phyloP scores from a whole-genome alignment of 768 basidiomycete genomes.

The Tulasnella sp. region DNA sequence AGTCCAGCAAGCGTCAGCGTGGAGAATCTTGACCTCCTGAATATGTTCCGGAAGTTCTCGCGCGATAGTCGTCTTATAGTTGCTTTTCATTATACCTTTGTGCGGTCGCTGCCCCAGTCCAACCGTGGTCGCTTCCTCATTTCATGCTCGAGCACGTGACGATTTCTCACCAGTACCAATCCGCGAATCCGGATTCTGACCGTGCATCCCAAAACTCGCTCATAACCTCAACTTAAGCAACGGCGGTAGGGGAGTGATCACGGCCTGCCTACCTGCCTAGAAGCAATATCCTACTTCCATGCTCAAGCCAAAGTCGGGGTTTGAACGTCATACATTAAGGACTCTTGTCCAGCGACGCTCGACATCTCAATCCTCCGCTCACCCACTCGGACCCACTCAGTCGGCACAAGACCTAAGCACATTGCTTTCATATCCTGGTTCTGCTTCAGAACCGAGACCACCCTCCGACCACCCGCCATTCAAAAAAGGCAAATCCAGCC shows the following conservation, averaged over 20 bases:
- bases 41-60: not conserved
- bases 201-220: slow-evolving; percentile 7
- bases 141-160: not conserved
- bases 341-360: not conserved
- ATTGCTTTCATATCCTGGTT: not conserved
- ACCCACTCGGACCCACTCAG: not conserved
- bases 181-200: slow-evolving; percentile 1
- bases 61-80: not conserved
- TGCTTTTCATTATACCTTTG: not conserved
- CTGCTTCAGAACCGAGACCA: not conserved
- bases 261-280: not conserved
- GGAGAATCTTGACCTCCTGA: not conserved
- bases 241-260: not conserved
- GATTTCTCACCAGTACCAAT: not conserved
- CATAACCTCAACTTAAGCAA: not conserved
- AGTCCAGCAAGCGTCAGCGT: not conserved
- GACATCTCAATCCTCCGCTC: not conserved
- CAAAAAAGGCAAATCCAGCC: not conserved
- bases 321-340: not conserved
- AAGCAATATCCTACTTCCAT: not conserved
- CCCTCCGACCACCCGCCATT: not conserved
- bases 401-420: not conserved
- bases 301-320: not conserved
- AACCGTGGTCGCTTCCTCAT: not conserved
- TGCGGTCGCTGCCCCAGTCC: not conserved